Evolutionary conservation across 2,329 filamentous ascomycete species (phyloP), one percentile per base, ranked within the genome.

Genomic region (Claviceps sp.): DNA sequence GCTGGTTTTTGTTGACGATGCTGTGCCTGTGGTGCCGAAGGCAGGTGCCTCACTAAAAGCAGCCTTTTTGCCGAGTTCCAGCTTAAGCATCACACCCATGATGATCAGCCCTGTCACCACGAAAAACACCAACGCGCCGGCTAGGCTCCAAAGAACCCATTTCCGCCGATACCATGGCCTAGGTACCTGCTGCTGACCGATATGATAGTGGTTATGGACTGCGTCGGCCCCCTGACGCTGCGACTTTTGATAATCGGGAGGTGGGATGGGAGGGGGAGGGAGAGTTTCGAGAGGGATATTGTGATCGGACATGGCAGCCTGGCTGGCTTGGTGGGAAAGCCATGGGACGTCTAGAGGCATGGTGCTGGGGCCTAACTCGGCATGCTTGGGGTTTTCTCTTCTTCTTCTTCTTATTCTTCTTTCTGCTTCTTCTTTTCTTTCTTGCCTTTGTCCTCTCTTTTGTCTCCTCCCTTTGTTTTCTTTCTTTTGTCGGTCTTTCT

Each of bases 181-280:
- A 6, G 46, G 16, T 30, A 38, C 5, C 30, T 24, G 19, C 41
- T 53, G 42, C 17, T 50, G 19, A 4, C 47, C 47, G 16, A 53
- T 50, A 7, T 58, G 54, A 39, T 58, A 58, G 37, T 58, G 55
- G 52, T 58, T 58, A 37, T 57, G 54, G n/a, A 56, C 34, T 2
- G 51, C 37, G 5, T 52, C 55, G 14, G 34, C 46, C 5, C 37
- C 39, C 16, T 52, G 39, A 30, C 34, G 43, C 40, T 43, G 48
- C 45, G 22, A 38, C 24, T 47, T 52, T 22, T 40, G 38, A 19
- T 54, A 52, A n/a, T 43, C 47, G 2, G 53, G 53, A 3, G 53
- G 50, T 37, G 47, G 50, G 2, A 38, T 22, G 5, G 43, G 24
- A n/a, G 22, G 22, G 42, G 43, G 17, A 19, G 39, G 19, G 22